Base-by-base conservation (phyloP, 495 filamentous ascomycete species). In the Penicillium malachiteum region DNA sequence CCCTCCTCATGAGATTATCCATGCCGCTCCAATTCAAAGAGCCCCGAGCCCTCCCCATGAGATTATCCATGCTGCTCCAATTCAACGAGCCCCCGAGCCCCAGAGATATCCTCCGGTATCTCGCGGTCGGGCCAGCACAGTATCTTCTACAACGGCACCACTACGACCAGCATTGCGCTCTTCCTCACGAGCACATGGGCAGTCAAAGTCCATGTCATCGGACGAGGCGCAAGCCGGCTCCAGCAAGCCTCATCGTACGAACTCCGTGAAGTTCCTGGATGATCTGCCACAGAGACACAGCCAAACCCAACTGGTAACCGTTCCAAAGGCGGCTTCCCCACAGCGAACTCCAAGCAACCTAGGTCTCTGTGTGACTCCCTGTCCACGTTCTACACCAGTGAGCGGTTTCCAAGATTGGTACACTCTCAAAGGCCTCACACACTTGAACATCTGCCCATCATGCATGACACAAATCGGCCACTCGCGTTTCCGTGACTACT, bases 391-490 rank as follows among this genome's bases (percentile, higher is more conserved):
- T 3, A 58, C 71, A 4, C 74, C 74, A 6, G 72, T 76, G 8
- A 62, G 72, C 4, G 80, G 79, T 2, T 74, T 79, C 45, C 73
- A 83, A 53, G 85, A 88, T 57, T 90, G 87, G 87, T 83, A 83
- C 57, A 87, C 83, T 5, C 72, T 90, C 7, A 75, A 78, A 21
- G 76, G 79, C 7, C 72, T 79, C 48, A 68, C 75, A 5, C 71
- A 75, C 34, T 78, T 88, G 33, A 76, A 85, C 55, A 82, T 90
- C 39, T 90, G 87, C 48, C 86, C 86, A 1, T 75, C 74, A 7
- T 90, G 87, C 71, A 76, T 81, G 52, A 70, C 71, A 6, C 76
- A 81, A 42, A 75, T 88, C 54, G 78, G 72, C 14, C 70, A 80
- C 33, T 81, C 83, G 0, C 68, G 72, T 42, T 87, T 82, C 65